Evolutionary conservation across 1,284 basidiomycete species (phyloP).

Genomic region (Chiua sp.): DNA sequence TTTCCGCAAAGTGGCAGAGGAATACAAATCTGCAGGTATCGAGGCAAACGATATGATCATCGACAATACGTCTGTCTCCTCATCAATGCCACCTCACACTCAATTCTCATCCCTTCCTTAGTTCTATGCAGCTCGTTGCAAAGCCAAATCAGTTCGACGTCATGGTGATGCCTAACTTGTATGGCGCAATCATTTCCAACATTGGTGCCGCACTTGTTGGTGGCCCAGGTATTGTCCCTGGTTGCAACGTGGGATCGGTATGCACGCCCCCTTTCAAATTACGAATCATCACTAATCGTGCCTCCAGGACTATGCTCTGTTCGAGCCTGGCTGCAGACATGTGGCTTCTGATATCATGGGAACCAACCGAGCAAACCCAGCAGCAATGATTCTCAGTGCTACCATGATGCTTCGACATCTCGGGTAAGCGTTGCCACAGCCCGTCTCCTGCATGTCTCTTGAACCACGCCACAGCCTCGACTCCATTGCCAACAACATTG

Average conservation of each 20-base stretch:
- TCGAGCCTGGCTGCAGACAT: constrained; percentile 99
- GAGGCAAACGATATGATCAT: constrained; percentile 98
- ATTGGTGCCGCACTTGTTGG: constrained; percentile 98
- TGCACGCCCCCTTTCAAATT: constrained; percentile 32
- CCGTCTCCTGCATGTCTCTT: constrained; percentile 8
- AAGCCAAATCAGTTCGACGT: constrained; percentile 97
- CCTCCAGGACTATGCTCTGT: constrained; percentile 91
- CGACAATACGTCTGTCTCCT: constrained; percentile 85
- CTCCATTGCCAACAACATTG: constrained; percentile 94
- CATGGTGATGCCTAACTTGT: constrained; percentile 98
- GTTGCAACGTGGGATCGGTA: constrained; percentile 96
- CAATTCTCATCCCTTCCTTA: constrained; percentile 35
- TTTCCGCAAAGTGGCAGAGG: constrained; percentile 95
- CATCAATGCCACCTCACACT: constrained; percentile 6
- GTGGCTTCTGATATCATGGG: constrained; percentile 99
- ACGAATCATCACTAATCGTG: constrained; percentile 6
- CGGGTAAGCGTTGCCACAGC: constrained; percentile 58
- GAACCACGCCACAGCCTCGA: constrained; percentile 66
- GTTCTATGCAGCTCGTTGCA: constrained; percentile 98
- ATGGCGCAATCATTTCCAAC: constrained; percentile 98
- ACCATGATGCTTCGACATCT: constrained; percentile 99
- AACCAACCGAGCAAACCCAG: constrained; percentile 96
- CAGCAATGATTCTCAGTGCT: constrained; percentile 96
- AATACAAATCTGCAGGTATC: constrained; percentile 94
- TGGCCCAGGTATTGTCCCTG: constrained; percentile 97